Base-by-base conservation (phyloP, 345 rosid genomes). In the Eucalyptus virginea region DNA sequence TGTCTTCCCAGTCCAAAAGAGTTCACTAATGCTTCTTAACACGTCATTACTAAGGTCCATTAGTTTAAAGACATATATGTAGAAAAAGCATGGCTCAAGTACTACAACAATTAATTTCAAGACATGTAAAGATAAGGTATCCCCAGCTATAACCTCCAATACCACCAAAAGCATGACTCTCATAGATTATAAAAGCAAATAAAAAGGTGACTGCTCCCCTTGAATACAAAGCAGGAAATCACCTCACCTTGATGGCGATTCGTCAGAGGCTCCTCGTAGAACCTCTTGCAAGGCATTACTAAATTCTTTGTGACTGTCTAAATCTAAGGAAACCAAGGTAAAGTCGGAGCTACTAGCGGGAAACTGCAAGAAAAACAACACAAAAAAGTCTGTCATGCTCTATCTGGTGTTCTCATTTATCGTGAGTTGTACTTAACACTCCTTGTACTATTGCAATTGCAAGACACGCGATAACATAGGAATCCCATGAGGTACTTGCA, bases 351-450 rank as follows among this genome's bases (percentile, higher is more conserved):
- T 91, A 92, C 87, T 92, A 88, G 95, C 95, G 62, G 99, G 97
- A 93, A 96, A 97, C 99, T 98, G 97, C 94, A 95, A 93, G 77
- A 88, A 93, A 92, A 85, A 54, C 51, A 30, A 92, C 47, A 58
- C 51, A 56, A 87, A 88, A 89, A 24, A 19, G 83, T 77, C 85
- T 21, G 47, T 77, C 85, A 77, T 77, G 47, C 85, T 77, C 85
- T 77, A 77, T 77, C 30, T 21, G 28, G 30, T 7, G 10, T 77
- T 77, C 47, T 77, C 47, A 77, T 77, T 77, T 37, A 77, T 37
- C 28, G 12, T 21, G 30, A 77, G 47, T 77, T 77, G 47, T 77
- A 40, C 47, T 77, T 77, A 77, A 77, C 26, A 77, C 24, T 77
- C 85, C 47, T 40, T 77, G 44, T 40, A 77, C 85, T 77, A 6